Conservation (phyloP, 2,329 filamentous ascomycete genomes). For the Metarhizium sp. region DNA sequence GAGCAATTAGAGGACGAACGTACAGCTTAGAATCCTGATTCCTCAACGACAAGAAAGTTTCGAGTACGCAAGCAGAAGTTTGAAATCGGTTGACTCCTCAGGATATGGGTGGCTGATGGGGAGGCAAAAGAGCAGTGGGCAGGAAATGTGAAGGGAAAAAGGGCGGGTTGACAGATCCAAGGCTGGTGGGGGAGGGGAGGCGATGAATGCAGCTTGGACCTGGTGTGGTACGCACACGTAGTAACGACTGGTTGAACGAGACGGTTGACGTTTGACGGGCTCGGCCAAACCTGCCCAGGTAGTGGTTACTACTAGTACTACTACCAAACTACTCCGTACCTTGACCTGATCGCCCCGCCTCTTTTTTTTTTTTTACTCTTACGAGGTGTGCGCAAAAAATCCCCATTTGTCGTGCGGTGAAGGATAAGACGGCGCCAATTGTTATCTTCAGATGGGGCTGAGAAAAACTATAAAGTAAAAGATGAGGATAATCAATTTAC, state of each 20-base stretch:
- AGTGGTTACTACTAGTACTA: background rate
- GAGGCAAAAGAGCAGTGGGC: background rate
- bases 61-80: background rate
- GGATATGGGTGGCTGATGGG: background rate
- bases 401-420: background rate
- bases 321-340: background rate
- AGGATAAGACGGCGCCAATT: background rate
- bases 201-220: background rate
- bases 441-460: conserved; percentile 1
- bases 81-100: background rate
- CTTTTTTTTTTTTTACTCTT: background rate
- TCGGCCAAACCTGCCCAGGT: background rate
- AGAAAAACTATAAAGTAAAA: background rate
- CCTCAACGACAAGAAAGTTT: background rate
- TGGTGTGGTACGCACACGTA: background rate
- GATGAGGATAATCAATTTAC: background rate
- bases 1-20: background rate
- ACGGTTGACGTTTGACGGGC: background rate
- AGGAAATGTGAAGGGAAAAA: background rate
- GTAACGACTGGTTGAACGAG: background rate
- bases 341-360: conserved; percentile 1
- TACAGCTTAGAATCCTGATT: background rate
- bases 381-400: background rate
- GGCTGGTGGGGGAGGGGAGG: conserved; percentile 1
- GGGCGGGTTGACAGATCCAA: background rate